Base-by-base conservation (phyloP, 345 rosid species). In the Gossypium herbaceum region DNA sequence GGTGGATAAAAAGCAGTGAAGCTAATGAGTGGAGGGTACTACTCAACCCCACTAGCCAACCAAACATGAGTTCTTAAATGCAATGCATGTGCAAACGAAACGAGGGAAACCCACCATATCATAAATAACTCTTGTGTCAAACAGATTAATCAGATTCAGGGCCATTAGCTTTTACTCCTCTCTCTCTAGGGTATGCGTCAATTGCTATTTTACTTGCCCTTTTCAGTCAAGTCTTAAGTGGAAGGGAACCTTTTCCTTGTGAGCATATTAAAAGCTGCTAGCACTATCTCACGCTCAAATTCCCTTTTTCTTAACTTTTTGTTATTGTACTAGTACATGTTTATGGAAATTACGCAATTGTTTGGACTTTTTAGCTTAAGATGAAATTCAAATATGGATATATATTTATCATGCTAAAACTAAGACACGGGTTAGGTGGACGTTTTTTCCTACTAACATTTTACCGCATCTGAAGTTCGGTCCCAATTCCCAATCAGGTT, bases 51-150 rank as follows among this genome's bases (percentile, higher is more conserved):
- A 52, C 79, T 65, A 17, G 43, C 60, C 55, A 58, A 51, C 59
- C 55, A 9, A 63, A 75, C 60, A 29, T 16, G 13, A 57, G 64
- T 76, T 68, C 70, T 69, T 82, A 59, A 84, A 82, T 84, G 90
- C 84, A 62, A 72, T 24, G 79, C 86, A 76, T 84, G 85, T 83
- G 88, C 84, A 78, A 75, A 85, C 83, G 41, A 80, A 76, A n/a
- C 20, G 41, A 29, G 80, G 58, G 77, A 65, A 63, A 79, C 67
- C 80, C 57, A 52, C 20, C 57, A 1, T 20, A 55, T 71, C 57
- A 56, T 66, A 6, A 72, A 65, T 41, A 66, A 61, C n/a, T 60
- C 55, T 27, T 29, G 55, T 63, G 45, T 45, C 24, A 4, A 65
- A n/a, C 52, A 62, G 19, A 52, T 55, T 68, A 50, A 50, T 59